phyloP scores from a whole-genome alignment of 2,329 filamentous ascomycete species.

The Truncatella angustata region DNA sequence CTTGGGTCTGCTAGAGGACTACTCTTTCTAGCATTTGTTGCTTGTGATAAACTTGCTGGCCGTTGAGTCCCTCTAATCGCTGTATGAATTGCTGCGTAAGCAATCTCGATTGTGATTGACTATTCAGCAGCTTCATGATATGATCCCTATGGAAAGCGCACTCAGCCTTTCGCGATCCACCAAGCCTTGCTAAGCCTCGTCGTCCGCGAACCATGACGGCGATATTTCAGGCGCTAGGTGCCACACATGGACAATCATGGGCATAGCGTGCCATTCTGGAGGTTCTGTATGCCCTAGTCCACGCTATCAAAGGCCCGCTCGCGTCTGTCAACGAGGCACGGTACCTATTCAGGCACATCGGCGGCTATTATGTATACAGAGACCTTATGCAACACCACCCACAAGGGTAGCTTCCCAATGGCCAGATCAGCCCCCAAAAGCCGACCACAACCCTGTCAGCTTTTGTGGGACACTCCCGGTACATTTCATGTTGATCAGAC shows the following conservation, averaged over 20 bases:
- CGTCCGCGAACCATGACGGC: conserved; percentile 5
- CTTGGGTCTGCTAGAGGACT: too few species aligned
- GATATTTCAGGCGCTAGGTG: conserved; percentile 2
- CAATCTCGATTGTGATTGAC: too few species aligned
- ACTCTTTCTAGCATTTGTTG: too few species aligned
- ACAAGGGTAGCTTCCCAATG: conserved; percentile 6
- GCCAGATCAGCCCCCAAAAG: conserved; percentile 16
- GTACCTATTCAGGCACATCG: conserved; percentile 10
- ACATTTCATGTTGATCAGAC: conserved; percentile 8
- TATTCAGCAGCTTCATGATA: too few species aligned
- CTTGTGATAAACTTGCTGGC: too few species aligned
- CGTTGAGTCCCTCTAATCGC: too few species aligned
- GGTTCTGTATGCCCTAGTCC: neutral
- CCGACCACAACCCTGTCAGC: conserved; percentile 13
- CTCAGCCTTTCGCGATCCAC: neutral
- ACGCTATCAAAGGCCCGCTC: neutral
- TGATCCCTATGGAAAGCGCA: too few species aligned
- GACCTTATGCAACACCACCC: conserved; percentile 15
- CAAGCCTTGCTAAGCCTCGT: conserved; percentile 18
- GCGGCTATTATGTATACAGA: conserved; percentile 21
- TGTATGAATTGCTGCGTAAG: too few species aligned
- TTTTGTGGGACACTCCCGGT: neutral
- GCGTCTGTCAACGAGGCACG: neutral
- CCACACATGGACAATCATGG: too few species aligned
- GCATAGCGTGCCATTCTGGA: too few species aligned